phyloP scores from a whole-genome alignment of 495 filamentous ascomycete species.

The Elasticomyces elasticus region DNA sequence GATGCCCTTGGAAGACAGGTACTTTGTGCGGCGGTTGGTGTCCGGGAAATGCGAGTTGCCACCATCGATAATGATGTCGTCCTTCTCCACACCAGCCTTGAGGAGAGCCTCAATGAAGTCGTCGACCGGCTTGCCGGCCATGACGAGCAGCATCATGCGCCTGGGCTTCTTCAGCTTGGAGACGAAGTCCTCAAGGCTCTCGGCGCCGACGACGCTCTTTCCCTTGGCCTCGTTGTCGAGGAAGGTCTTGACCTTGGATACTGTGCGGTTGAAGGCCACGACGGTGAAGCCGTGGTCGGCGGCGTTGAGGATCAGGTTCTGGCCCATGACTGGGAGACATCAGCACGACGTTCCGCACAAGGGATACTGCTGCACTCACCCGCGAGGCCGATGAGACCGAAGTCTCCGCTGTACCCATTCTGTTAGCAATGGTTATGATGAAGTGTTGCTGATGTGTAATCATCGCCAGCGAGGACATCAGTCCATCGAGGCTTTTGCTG shows the following conservation, averaged over 20 bases:
- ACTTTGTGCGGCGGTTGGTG: slow-evolving; percentile 87
- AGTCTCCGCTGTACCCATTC: slow-evolving; percentile 49
- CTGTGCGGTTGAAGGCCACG: slow-evolving; percentile 94
- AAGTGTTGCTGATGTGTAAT: not conserved
- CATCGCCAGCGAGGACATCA: not conserved
- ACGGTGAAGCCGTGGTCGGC: slow-evolving; percentile 94
- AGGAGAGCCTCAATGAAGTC: slow-evolving; percentile 96
- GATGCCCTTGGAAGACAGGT: slow-evolving; percentile 76
- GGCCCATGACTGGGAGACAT: slow-evolving; percentile 95
- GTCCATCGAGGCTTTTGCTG: not conserved
- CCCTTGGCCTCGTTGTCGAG: slow-evolving; percentile 50
- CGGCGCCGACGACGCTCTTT: slow-evolving; percentile 85
- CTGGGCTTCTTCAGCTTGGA: slow-evolving; percentile 93
- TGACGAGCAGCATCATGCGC: slow-evolving; percentile 94
- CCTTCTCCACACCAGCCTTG: slow-evolving; percentile 66
- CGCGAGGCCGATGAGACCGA: slow-evolving; percentile 98
- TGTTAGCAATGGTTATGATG: not conserved
- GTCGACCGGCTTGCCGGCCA: slow-evolving; percentile 94
- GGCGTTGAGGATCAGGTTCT: slow-evolving; percentile 98
- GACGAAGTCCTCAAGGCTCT: slow-evolving; percentile 88
- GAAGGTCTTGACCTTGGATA: slow-evolving; percentile 94
- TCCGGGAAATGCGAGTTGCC: slow-evolving; percentile 99
- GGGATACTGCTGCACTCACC: no score
- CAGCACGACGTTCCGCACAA: no score
- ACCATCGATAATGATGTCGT: slow-evolving; percentile 98